Conservation (phyloP, 2,329 filamentous ascomycete genomes). For the Alternaria burnsii region DNA sequence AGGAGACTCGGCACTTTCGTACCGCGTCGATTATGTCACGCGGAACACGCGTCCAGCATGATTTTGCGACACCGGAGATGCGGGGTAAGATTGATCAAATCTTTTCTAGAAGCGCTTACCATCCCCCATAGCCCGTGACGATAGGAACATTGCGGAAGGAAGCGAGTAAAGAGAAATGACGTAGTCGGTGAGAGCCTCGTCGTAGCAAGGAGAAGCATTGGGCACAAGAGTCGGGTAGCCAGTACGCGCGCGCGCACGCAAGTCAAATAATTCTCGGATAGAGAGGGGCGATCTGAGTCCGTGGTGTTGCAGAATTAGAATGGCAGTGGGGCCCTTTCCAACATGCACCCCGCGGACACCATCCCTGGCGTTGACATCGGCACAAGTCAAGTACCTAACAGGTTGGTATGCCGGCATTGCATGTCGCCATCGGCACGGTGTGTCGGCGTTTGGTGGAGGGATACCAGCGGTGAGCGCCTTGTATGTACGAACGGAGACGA, state of each 20-base stretch:
- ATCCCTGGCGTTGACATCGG: constrained; percentile 1
- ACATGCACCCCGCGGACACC: constrained; percentile 14
- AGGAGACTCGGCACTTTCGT: background rate
- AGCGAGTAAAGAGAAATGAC: constrained; percentile 14
- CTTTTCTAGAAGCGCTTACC: background rate
- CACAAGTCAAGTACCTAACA: constrained; percentile 2
- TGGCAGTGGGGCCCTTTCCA: constrained; percentile 10
- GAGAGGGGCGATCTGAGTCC: constrained; percentile 9
- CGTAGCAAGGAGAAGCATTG: constrained; percentile 7
- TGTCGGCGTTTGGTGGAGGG: constrained; percentile 9
- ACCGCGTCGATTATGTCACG: constrained; percentile 2
- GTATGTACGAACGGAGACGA: constrained; percentile 8
- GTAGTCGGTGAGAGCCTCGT: constrained; percentile 35
- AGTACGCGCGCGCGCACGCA: constrained; percentile 11
- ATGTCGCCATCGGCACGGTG: constrained; percentile 3
- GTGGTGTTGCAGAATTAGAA: constrained; percentile 10
- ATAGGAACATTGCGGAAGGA: background rate
- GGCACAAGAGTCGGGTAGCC: background rate
- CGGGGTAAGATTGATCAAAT: constrained; percentile 4
- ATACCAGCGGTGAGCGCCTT: constrained; percentile 21
- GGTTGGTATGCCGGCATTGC: constrained; percentile 7
- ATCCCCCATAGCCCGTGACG: background rate
- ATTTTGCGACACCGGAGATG: background rate
- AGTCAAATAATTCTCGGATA: constrained; percentile 1
- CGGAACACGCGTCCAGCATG: constrained; percentile 1